phyloP scores from a whole-genome alignment of 2,329 filamentous ascomycete genomes.

The Endoconidiophora laricicola region DNA sequence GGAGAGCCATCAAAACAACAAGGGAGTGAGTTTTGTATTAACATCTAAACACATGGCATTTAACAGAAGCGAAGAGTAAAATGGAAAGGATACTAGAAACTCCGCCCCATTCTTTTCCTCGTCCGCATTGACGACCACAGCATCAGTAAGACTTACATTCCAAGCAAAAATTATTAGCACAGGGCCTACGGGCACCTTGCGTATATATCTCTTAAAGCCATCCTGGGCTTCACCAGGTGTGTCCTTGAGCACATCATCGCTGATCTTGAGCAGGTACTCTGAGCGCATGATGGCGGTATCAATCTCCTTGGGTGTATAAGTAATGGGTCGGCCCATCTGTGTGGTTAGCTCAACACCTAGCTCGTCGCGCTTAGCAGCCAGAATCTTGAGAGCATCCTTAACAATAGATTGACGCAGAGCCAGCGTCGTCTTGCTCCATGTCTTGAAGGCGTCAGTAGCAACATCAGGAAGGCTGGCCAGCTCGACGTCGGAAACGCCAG shows the following conservation, averaged over 20 bases:
- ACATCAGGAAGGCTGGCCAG: constrained; percentile 54
- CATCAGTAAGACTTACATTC: constrained; percentile 50
- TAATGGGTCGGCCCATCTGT: constrained; percentile 90
- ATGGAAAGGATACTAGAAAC: too few species aligned
- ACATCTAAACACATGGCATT: too few species aligned
- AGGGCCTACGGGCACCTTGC: constrained; percentile 73
- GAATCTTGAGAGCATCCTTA: constrained; percentile 56
- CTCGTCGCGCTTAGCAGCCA: constrained; percentile 58
- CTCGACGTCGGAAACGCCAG: constrained; percentile 54
- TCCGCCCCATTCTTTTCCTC: too few species aligned
- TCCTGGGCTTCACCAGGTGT: constrained; percentile 69
- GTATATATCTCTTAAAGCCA: constrained; percentile 81
- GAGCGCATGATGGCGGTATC: constrained; percentile 70
- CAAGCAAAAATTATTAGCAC: constrained; percentile 84
- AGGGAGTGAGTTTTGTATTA: too few species aligned
- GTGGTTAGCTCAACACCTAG: constrained; percentile 73
- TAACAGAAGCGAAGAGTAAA: too few species aligned
- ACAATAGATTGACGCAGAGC: constrained; percentile 65
- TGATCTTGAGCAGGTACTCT: constrained; percentile 74
- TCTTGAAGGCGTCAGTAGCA: constrained; percentile 59
- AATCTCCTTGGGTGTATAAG: constrained; percentile 71
- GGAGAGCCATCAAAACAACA: neutral
- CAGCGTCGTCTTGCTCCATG: constrained; percentile 60
- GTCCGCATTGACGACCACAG: neutral
- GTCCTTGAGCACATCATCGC: constrained; percentile 59